Percentiles rank a stretch among this genome's conserved stretches.
Evolutionary conservation across 805 yeast species (phyloP).

Genomic region (Pichia nakasei): DNA sequence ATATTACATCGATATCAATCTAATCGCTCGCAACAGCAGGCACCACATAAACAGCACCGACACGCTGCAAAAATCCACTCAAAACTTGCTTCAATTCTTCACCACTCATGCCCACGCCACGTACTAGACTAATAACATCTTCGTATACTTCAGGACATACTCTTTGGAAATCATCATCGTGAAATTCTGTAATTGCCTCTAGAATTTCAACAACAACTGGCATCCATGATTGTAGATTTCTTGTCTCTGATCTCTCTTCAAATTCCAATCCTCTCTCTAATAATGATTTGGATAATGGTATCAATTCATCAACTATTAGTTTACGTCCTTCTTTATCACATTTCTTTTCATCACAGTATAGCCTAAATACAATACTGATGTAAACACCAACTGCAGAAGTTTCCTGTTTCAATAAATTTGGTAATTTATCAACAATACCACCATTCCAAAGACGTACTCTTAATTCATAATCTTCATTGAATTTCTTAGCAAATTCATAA

Average conservation of each 20-base stretch:
- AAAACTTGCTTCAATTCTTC: constrained; percentile 55
- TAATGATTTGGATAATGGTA: constrained; percentile 65
- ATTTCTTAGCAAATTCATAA: constrained; percentile 74
- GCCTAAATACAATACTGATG: constrained; percentile 67
- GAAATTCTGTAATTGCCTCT: constrained; percentile 73
- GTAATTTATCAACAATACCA: constrained; percentile 85
- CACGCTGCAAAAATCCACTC: constrained; percentile 46
- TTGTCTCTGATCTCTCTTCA: constrained; percentile 69
- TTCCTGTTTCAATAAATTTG: constrained; percentile 88
- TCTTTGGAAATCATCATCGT: constrained; percentile 56
- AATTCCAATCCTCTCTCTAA: constrained; percentile 60
- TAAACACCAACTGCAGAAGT: constrained; percentile 83
- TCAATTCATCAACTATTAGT: constrained; percentile 42
- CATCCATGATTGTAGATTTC: constrained; percentile 78
- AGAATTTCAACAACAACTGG: constrained; percentile 87
- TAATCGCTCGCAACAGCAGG: too few species aligned
- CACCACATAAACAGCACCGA: constrained; percentile 33
- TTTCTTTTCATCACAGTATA: constrained; percentile 61
- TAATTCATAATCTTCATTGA: constrained; percentile 82
- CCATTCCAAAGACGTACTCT: constrained; percentile 86
- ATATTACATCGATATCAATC: too few species aligned
- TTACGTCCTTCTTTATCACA: constrained; percentile 38
- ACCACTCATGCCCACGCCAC: constrained; percentile 14
- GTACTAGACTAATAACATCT: constrained; percentile 40
- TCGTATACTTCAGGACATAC: constrained; percentile 55